These are phyloP conservation scores for Grosmannia serpens DNA, from an alignment of 2,329 filamentous ascomycete species.

Conservation along the genomic window DNA sequence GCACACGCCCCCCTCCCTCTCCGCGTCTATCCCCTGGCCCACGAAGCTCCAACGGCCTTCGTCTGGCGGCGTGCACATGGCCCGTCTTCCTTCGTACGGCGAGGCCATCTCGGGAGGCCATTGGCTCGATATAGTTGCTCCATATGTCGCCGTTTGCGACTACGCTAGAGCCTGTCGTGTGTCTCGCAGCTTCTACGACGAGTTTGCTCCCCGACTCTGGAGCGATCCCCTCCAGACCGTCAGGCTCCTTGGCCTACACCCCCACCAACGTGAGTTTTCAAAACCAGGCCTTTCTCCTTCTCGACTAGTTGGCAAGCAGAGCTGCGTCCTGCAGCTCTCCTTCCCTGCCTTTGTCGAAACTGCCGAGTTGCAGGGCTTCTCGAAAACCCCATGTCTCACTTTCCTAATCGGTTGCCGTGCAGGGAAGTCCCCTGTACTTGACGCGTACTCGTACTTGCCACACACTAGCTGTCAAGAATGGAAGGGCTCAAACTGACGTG, in stretches of 20 bases:
- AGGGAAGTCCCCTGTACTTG: background rate
- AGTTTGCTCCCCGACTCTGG: conserved; percentile 43
- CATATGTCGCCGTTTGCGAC: conserved; percentile 29
- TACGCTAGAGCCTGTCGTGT: conserved; percentile 38
- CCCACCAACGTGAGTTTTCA: conserved; percentile 19
- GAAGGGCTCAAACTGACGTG: background rate
- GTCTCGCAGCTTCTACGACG: conserved; percentile 30
- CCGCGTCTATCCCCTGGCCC: background rate
- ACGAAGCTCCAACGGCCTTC: background rate
- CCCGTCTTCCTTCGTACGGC: conserved; percentile 39
- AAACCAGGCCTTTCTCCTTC: background rate
- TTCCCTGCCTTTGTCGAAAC: too few relatives aligned
- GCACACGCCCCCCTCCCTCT: background rate
- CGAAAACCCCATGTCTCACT: too few relatives aligned
- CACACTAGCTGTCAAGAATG: background rate
- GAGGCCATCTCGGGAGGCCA: conserved; percentile 34
- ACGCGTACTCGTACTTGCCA: background rate
- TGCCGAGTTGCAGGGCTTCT: too few relatives aligned
- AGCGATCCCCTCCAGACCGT: conserved; percentile 32
- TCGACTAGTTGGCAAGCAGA: too few relatives aligned
- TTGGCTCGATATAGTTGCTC: conserved; percentile 37
- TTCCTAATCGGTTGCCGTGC: too few relatives aligned
- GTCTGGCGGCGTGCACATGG: conserved; percentile 14
- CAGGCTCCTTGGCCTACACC: conserved; percentile 27
- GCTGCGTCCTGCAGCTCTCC: too few relatives aligned